Evolutionary conservation across 75 land plant genomes (phyloP).

Genomic region (Selaginella moellendorffii): DNA sequence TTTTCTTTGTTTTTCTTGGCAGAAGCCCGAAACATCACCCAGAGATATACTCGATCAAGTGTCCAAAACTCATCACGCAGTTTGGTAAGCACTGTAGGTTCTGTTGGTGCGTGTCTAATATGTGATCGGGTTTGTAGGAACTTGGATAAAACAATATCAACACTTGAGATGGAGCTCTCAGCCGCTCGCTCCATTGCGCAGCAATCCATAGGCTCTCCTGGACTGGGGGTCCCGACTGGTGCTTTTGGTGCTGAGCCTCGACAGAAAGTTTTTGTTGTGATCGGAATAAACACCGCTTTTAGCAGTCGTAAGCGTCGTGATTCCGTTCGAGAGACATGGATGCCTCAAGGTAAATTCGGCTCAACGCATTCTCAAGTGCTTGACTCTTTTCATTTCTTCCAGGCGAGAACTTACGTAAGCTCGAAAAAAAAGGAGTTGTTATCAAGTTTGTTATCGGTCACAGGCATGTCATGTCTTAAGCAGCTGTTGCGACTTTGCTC

Average conservation of each 20-base stretch:
- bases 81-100: constrained; percentile 26
- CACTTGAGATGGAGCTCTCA: constrained; percentile 10
- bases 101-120: too few relatives aligned
- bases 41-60: constrained; percentile 40
- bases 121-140: background rate
- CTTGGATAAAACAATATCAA: constrained; percentile 8
- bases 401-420: constrained; percentile 37
- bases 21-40: too few relatives aligned
- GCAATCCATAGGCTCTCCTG: background rate
- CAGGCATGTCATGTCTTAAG: constrained; percentile 27
- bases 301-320: constrained; percentile 56
- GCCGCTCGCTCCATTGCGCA: background rate
- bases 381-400: constrained; percentile 9
- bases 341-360: constrained; percentile 45
- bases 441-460: constrained; percentile 67
- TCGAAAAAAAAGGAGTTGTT: constrained; percentile 66
- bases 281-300: constrained; percentile 70
- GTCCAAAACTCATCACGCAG: constrained; percentile 39
- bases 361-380: background rate
- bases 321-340: constrained; percentile 56
- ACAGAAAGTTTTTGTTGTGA: constrained; percentile 47
- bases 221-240: background rate
- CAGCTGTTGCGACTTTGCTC: background rate
- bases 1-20: too few relatives aligned
- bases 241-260: background rate